Evolutionary conservation across 352 stramenopile species (phyloP), one percentile per base, ranked within the genome.

Genomic region (Pythium apleroticum): DNA sequence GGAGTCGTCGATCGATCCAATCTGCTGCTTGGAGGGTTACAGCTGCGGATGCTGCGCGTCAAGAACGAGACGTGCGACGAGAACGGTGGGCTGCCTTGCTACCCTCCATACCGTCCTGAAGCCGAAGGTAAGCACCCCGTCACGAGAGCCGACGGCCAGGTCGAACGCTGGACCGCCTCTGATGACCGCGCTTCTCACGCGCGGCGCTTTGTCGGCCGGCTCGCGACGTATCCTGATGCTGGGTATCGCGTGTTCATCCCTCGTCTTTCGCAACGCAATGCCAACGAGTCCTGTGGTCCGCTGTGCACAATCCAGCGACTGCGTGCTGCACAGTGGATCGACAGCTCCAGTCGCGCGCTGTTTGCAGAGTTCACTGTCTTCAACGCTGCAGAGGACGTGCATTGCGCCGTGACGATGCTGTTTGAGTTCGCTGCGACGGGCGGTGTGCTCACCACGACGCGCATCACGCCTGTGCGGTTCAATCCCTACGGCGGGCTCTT

Each of bases 351-450:
- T 27, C 69, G 81, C 10, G 72, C 77, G 30, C 60, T 91, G 15
- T 78, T 89, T 50, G 66, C 80, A 15, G 69, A 79, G 45, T 91
- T 89, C 62, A 93, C 88, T 39, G 39, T 90, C 22, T 90, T 88
- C 75, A 90, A 87, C 20, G 59, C 72, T 10, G 78, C 75, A 3
- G 41, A 77, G 8, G 80, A 81, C 10, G 67, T 81, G 31, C 78
- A 89, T 60, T 80, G 68, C 25, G 66, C 72, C 3, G 72, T 88
- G 4, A 71, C 71, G 11, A 58, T 93, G 1, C 56, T 86, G 12
- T 89, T 90, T 27, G 80, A 90, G 60, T 81, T 93, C 48, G 66
- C 68, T 17, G 39, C 74, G 8, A 74, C 69, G 0, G 80, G 76
- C 6, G 78, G 67, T 10, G 60, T 83, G 22, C 33, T 89, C 1